Base-by-base conservation (phyloP, 2,329 filamentous ascomycete species). In the Nannizzia gypsea region DNA sequence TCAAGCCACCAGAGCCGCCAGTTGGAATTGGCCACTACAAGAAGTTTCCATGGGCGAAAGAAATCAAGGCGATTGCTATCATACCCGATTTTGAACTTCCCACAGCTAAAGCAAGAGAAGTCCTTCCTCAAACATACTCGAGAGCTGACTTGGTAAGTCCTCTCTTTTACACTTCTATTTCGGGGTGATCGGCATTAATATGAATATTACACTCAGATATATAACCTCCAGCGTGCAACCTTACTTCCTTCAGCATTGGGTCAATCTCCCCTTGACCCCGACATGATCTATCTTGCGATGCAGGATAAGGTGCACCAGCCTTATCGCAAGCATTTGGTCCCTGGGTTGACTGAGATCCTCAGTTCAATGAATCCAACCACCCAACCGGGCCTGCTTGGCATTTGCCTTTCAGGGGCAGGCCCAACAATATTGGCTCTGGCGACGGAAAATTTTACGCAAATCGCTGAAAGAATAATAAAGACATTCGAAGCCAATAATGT, bases 241-340 rank as follows among this genome's bases (percentile, higher is more conserved):
- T 81, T 99, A 56, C 82, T 99, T 11, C 91, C 92, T 34, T 89
- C 90, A 9, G 91, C 91, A 0, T 81, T 99, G 52, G 90, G 91
- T 64, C 86, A 90, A 72, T 92, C 88, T 6, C 92, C 93, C 8
- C 92, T 91, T 1, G 88, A 96, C 70, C 87, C 93, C 22, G 87
- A 95, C 67, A 87, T 95, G 74, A 99, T 99, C 72, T 95, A 95
- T 77, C 85, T 95, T 55, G 92, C 91, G 54, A 99, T 99, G 93
- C 93, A 97, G 76, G 93, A 99, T 78, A 95, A 91, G 76, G 84
- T 99, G 63, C 93, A 99, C 77, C 93, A 99, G 75, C 93, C 90
- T 48, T 97, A 99, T 78, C 87, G 93, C 59, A 87, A 93, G 75
- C 87, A 83, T 1, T 82, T 99, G 63, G 95, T 99, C 66, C 93